Evolutionary conservation across 192 early-diverging fungal species (phyloP).

Genomic region (Chytriomyces sp.): DNA sequence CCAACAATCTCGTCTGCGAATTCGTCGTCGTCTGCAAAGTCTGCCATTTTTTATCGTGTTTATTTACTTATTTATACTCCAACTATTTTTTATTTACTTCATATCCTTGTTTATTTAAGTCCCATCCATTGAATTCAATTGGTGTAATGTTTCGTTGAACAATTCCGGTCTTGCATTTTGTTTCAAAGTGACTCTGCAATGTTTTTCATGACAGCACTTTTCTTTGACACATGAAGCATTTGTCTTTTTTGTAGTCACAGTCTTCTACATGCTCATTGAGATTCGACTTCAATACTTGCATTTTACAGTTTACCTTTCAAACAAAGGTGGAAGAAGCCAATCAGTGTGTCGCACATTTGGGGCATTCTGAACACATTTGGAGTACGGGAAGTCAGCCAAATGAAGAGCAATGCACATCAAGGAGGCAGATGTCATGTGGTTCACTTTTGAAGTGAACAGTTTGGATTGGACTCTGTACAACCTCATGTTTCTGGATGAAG

Average conservation of each 20-base stretch:
- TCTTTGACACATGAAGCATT: neutral
- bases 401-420: no score
- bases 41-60: slow-evolving; percentile 19
- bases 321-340: no score
- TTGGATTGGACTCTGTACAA: no score
- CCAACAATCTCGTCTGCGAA: slow-evolving; percentile 63
- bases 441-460: no score
- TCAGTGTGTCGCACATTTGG: no score
- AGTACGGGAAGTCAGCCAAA: no score
- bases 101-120: neutral
- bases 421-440: no score
- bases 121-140: neutral
- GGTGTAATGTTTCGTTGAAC: neutral
- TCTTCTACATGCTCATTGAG: neutral
- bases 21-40: slow-evolving; percentile 48
- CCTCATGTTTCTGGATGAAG: no score
- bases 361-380: no score
- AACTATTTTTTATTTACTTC: no score
- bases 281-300: neutral
- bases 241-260: neutral
- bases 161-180: neutral
- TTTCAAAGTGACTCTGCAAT: neutral
- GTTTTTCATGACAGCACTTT: no score
- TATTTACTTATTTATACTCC: no score
- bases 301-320: slow-evolving; percentile 1